Percentiles rank a stretch among this genome's conserved stretches.
Evolutionary conservation across 2,329 filamentous ascomycete species (phyloP).

Genomic region (Sporothrix globosa): DNA sequence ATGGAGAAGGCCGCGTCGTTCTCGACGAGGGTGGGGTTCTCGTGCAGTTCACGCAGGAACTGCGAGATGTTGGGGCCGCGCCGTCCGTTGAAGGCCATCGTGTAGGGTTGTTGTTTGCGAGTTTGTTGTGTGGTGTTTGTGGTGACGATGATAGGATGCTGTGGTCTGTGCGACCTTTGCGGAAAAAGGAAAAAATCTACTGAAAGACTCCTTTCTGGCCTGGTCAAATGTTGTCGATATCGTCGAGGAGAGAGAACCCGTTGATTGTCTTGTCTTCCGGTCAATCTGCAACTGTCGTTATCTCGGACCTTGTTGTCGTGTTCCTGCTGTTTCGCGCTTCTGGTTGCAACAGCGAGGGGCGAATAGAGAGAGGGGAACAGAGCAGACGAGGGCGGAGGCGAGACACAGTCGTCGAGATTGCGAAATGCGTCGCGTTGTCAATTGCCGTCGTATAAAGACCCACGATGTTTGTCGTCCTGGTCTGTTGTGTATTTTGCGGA

Average conservation of each 20-base stretch:
- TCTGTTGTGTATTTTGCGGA: conserved; percentile 7
- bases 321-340: conserved; percentile 6
- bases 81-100: conserved; percentile 70
- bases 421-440: neutral
- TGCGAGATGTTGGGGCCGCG: conserved; percentile 85
- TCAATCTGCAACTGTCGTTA: neutral
- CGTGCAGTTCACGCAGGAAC: conserved; percentile 85
- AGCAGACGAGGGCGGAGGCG: neutral
- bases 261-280: neutral
- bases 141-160: neutral
- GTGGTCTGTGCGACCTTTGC: neutral
- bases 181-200: neutral
- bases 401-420: neutral
- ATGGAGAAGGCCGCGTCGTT: conserved; percentile 61
- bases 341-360: conserved; percentile 5
- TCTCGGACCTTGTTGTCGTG: neutral
- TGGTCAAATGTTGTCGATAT: neutral
- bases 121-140: neutral
- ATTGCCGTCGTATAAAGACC: neutral
- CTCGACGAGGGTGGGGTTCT: conserved; percentile 56
- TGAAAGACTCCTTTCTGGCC: conserved; percentile 13
- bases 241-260: neutral
- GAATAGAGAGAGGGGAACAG: neutral
- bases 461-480: conserved; percentile 9
- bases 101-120: conserved; percentile 22